Base-by-base conservation (phyloP, 2,329 filamentous ascomycete genomes). In the Venturia nashicola region DNA sequence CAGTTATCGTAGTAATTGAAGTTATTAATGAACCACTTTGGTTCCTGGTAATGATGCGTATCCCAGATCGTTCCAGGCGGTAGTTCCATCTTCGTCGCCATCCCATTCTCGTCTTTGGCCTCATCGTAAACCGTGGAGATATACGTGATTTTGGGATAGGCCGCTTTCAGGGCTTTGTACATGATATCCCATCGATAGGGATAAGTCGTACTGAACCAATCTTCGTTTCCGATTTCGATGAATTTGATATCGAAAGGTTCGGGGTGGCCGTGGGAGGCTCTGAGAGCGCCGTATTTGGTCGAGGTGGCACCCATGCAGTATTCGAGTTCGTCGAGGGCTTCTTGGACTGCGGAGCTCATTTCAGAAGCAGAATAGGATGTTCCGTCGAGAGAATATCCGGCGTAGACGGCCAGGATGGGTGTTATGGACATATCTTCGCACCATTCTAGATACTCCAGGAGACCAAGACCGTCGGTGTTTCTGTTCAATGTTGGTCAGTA, bases 371-470 rank as follows among this genome's bases (percentile, higher is more conserved):
- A 64, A 66, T 75, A 67, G 60, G 72, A 67, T 54, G 68, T 70
- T 9, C 78, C 77, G 3, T 73, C 68, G 34, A 82, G 72, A 12
- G 74, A 75, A 39, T 78, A 74, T 5, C 78, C 78, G 20, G 71
- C 73, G 70, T 75, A 81, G 16, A 80, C 74, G 18, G 68, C 78
- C 20, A 80, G 70, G 48, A 77, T 65, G 27, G 72, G 76, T 61
- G 78, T 74, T 59, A 80, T 71, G 23, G 70, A 69, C 68, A 79
- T 74, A 48, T 79, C 77, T 59, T 80, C 76, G 61, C 74, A 75
- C 77, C 78, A 79, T 39, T 79, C 71, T 42, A 80, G 75, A 65
- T 79, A 80, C 66, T 80, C 77, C 61, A 79, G 70, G n/a, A 80
- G 69, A 8, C 78, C 78, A 16, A 79, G 68, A 39, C 77, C 77